Evolutionary conservation across 2,329 filamentous ascomycete genomes (phyloP).

Genomic region (Colletotrichum tabaci): DNA sequence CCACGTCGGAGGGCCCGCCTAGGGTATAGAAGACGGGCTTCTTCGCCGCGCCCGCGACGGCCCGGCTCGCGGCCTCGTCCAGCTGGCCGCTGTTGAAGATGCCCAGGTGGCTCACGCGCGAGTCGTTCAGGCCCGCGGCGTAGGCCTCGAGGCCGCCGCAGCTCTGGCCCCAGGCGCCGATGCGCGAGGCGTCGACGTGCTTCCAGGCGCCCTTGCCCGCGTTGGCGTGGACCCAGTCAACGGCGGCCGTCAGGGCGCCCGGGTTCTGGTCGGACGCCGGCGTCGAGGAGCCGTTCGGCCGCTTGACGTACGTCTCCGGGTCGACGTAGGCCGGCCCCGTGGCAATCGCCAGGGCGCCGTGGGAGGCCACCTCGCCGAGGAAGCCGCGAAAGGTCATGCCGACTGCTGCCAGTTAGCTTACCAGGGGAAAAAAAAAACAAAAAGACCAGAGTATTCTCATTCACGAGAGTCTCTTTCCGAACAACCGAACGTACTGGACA

Average conservation of each 20-base stretch:
- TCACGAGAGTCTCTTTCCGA: too few species aligned
- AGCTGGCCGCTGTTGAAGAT: conserved; percentile 33
- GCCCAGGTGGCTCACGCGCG: conserved; percentile 19
- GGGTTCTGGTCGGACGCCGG: conserved; percentile 23
- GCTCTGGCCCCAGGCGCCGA: conserved; percentile 31
- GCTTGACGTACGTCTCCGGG: conserved; percentile 13
- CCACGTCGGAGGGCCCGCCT: conserved; percentile 19
- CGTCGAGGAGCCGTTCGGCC: neutral
- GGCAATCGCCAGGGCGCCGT: conserved; percentile 16
- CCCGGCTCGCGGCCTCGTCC: neutral
- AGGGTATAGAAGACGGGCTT: conserved; percentile 30
- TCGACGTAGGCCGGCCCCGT: conserved; percentile 12
- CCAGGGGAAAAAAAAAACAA: too few species aligned
- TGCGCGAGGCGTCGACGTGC: conserved; percentile 31
- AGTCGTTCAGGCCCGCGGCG: conserved; percentile 21
- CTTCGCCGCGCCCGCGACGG: neutral
- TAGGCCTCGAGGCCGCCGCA: conserved; percentile 32
- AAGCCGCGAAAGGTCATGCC: conserved; percentile 24
- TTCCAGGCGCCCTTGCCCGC: conserved; percentile 31
- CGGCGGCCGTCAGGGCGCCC: conserved; percentile 22
- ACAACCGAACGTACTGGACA: neutral
- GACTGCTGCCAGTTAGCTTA: neutral
- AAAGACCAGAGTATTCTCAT: too few species aligned
- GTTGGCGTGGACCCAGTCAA: conserved; percentile 25
- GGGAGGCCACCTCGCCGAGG: conserved; percentile 15